Evolutionary conservation across 2,329 filamentous ascomycete species (phyloP), one percentile per base, ranked within the genome.

Genomic region (Cercospora sp.): DNA sequence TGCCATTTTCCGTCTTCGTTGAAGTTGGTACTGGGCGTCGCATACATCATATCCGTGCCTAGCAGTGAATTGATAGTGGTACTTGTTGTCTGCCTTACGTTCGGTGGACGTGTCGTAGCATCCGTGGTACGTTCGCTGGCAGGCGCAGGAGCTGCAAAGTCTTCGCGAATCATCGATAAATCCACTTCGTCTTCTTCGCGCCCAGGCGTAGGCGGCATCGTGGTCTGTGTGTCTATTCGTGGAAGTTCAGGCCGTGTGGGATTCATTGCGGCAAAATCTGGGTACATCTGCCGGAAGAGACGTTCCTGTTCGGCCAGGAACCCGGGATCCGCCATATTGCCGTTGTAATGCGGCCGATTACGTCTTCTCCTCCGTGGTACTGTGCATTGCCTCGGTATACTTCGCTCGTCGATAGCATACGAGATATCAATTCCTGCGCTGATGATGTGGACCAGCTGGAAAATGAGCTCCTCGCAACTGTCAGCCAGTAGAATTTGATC

Each of bases 361-460:
- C 74, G 78, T 75, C 65, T 75, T 74, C 79, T 78, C 32, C 83
- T 75, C 32, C 83, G 77, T 5, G 83, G 83, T 13, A 85, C 77
- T 63, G 82, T 85, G 61, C 82, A 80, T 69, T 83, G 82, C 60
- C 80, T 77, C 4, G 78, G 77, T n/a, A 78, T 68, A 65, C 77
- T 81, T 58, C 91, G 87, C 71, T 92, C 90, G 72, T 93, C 91
- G 45, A 93, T 84, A 1, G 90, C 87, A 0, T 86, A 83, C 12
- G 90, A 87, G 21, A 93, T 86, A 74, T 92, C 89, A 68, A 93
- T 90, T 58, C 89, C 90, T n/a, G 89, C 89, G 74, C 89, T 91
- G 9, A 92, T 81, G 2, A 83, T 83, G 74, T 92, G 88, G 2
- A 92, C 80, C 89, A 91, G 91, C 61, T 85, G 84, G 69, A 91